These are phyloP conservation scores for Septoria linicola DNA, from an alignment of 2,329 filamentous ascomycete genomes.

Conservation along the genomic window DNA sequence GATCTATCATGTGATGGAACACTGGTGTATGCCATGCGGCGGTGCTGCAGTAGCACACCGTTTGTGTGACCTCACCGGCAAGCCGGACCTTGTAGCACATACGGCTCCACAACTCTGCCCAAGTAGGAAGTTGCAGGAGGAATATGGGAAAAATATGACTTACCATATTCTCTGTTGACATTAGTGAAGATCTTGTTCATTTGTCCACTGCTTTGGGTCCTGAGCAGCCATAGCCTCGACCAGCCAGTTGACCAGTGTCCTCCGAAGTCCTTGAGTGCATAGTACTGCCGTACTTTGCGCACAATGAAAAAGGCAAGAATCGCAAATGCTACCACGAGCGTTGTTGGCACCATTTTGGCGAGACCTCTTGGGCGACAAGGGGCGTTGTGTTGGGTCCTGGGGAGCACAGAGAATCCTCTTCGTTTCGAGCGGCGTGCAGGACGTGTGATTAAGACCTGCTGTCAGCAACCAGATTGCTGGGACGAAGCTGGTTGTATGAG, in stretches of 20 bases:
- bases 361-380: slow-evolving; percentile 14
- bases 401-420: slow-evolving; percentile 7
- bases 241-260: slow-evolving; percentile 42
- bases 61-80: slow-evolving; percentile 18
- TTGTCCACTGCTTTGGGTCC: slow-evolving; percentile 38
- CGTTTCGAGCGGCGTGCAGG: slow-evolving; percentile 30
- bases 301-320: slow-evolving; percentile 28
- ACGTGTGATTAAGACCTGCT: slow-evolving; percentile 13
- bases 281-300: slow-evolving; percentile 35
- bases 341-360: slow-evolving; percentile 29
- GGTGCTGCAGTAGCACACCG: background rate
- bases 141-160: slow-evolving; percentile 2
- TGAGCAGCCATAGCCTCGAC: slow-evolving; percentile 42
- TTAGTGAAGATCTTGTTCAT: slow-evolving; percentile 42
- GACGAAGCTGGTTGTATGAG: slow-evolving; percentile 9
- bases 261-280: slow-evolving; percentile 38
- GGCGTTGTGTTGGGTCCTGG: slow-evolving; percentile 2
- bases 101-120: slow-evolving; percentile 5
- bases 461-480: slow-evolving; percentile 21
- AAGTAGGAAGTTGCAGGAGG: slow-evolving; percentile 7
- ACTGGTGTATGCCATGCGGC: background rate
- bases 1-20: background rate
- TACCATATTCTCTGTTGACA: slow-evolving; percentile 41
- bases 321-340: slow-evolving; percentile 28
- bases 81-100: slow-evolving; percentile 8